Evolutionary conservation across 441 rosid species (phyloP), one percentile per base, ranked within the genome.

Genomic region (Codiaeum variegatum): DNA sequence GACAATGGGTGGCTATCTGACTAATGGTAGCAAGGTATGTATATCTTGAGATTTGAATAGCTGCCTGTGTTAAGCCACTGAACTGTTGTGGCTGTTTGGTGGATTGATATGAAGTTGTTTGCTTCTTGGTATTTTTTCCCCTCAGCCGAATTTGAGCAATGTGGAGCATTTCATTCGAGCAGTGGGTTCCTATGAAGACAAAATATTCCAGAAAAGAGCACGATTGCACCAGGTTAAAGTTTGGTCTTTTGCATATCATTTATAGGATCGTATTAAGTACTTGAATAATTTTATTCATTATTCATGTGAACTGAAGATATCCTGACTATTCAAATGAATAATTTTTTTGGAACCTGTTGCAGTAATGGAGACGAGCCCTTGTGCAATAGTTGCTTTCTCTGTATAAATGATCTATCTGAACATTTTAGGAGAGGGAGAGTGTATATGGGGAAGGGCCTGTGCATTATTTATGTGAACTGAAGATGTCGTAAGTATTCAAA

Each of bases 101-200:
- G 42, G 60, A 75, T 73, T 79, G 15, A 51, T 61, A 66, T 71
- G 59, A 72, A 49, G 56, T 73, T 38, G n/a, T 67, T 34, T 1
- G 21, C 46, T 75, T 5, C 31, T 64, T 60, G 11, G 9, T 59
- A 73, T 69, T 74, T 70, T 70, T 24, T 49, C 62, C 64, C 78
- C 71, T 78, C 87, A 95, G 99, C 89, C 94, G 31, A 80, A 87
- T 80, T 85, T 95, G 79, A 79, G 77, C 51, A 80, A 84, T 62
- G 97, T 95, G 72, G 99, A 91, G 83, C 89, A 82, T 76, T 95
- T 95, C 74, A 90, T 95, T 76, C 96, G 89, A 83, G 90, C 92
- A 62, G 93, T 95, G 78, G 98, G 97, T 80, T 83, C 84, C 34
- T 93, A 77, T 38, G 99, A 95, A 83, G 92, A 91, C 75, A 79